phyloP scores from a whole-genome alignment of 768 basidiomycete species.

The Royoungia palumana region DNA sequence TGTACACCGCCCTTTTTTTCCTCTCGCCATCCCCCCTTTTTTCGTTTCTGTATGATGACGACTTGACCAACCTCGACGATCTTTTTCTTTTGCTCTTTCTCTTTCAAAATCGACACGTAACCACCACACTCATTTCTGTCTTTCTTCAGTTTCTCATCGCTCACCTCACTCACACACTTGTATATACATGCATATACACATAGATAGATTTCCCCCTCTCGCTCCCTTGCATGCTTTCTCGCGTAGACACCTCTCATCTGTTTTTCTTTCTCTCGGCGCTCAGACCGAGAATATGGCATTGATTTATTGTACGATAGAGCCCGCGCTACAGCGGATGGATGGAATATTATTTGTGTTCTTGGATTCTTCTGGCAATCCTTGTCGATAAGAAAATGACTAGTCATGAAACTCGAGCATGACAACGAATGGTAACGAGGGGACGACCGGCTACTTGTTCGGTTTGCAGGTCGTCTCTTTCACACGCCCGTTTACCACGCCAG shows the following conservation, averaged over 20 bases:
- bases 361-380: slow-evolving; percentile 6
- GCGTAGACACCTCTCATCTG: slow-evolving; percentile 28
- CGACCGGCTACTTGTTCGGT: too few species aligned
- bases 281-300: slow-evolving; percentile 31
- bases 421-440: slow-evolving; percentile 17
- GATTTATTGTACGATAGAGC: slow-evolving; percentile 36
- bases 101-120: slow-evolving; percentile 10
- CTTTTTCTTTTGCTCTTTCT: slow-evolving; percentile 11
- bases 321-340: slow-evolving; percentile 23
- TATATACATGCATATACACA: slow-evolving; percentile 39
- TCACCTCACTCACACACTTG: slow-evolving; percentile 30
- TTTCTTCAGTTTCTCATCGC: slow-evolving; percentile 4
- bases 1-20: slow-evolving; percentile 12
- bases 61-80: slow-evolving; percentile 4
- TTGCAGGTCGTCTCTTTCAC: background rate
- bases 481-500: background rate
- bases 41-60: background rate
- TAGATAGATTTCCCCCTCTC: slow-evolving; percentile 31
- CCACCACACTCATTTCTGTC: slow-evolving; percentile 26
- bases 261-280: slow-evolving; percentile 6
- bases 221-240: slow-evolving; percentile 23
- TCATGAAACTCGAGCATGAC: slow-evolving; percentile 3
- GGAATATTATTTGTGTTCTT: slow-evolving; percentile 32
- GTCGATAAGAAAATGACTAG: background rate
- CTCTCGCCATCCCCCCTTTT: slow-evolving; percentile 6